Percentiles rank a stretch among this genome's conserved stretches.
Evolutionary conservation across 352 stramenopile genomes (phyloP).

Genomic region (Globisporangium barbulae): DNA sequence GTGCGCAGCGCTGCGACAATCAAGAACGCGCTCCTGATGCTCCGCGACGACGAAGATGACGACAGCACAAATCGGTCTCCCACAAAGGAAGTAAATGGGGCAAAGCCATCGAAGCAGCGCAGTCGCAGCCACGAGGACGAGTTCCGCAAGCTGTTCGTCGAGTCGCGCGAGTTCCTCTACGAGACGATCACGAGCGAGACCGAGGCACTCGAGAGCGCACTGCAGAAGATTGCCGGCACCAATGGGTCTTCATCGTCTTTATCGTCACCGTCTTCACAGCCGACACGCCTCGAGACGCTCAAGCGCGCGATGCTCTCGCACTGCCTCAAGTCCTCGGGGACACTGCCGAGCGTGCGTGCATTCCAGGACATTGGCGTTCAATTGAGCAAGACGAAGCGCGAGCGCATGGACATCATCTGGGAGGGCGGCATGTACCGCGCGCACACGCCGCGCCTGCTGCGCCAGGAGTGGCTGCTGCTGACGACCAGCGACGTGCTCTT

Average conservation of each 20-base stretch:
- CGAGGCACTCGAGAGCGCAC: conserved; percentile 30
- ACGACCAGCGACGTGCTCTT: conserved; percentile 55
- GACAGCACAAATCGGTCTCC: neutral
- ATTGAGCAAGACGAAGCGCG: conserved; percentile 40
- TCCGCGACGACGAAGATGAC: conserved; percentile 26
- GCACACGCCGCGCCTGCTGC: conserved; percentile 42
- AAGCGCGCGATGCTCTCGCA: conserved; percentile 54
- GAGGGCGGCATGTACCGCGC: conserved; percentile 62
- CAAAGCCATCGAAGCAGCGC: conserved; percentile 21
- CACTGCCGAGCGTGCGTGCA: conserved; percentile 34
- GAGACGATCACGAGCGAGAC: conserved; percentile 60
- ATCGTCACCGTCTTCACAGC: neutral
- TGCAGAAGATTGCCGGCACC: conserved; percentile 35
- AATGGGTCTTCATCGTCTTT: conserved; percentile 14
- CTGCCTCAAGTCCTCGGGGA: conserved; percentile 52
- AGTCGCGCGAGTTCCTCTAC: conserved; percentile 70
- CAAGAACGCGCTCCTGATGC: conserved; percentile 53
- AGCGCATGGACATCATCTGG: conserved; percentile 58
- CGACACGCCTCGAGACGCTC: conserved; percentile 15
- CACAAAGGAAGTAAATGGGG: conserved; percentile 2
- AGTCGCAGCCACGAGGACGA: conserved; percentile 23
- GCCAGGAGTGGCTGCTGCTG: conserved; percentile 74
- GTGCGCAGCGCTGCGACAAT: conserved; percentile 59
- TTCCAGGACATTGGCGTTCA: conserved; percentile 63
- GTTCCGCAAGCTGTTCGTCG: conserved; percentile 50